phyloP scores from a whole-genome alignment of 176 grass and related monocot genomes.

The Oryza coarctata region DNA sequence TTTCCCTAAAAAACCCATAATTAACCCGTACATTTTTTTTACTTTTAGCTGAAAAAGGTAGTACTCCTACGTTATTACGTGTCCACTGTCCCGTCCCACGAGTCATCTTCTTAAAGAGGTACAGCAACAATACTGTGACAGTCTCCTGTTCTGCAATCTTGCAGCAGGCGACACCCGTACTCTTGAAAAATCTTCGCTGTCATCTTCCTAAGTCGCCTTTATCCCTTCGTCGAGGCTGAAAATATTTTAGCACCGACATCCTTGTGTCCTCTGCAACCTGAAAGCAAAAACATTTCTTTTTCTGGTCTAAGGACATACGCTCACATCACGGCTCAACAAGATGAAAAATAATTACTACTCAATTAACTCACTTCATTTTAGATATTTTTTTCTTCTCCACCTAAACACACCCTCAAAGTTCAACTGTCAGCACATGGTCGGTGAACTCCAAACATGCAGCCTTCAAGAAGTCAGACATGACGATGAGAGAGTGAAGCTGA shows the following conservation, averaged over 20 bases:
- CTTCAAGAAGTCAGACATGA: background rate
- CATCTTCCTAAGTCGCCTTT: too few relatives aligned
- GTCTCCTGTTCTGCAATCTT: background rate
- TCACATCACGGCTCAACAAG: too few relatives aligned
- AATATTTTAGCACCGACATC: background rate
- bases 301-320: too few relatives aligned
- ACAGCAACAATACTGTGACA: background rate
- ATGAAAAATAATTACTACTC: too few relatives aligned
- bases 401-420: too few relatives aligned
- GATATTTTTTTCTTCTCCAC: too few relatives aligned
- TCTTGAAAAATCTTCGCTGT: background rate
- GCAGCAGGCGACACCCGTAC: background rate
- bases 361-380: too few relatives aligned
- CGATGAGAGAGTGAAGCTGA: background rate
- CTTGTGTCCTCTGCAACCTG: background rate
- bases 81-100: background rate
- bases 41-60: too few relatives aligned
- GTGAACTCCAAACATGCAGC: background rate
- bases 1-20: too few relatives aligned
- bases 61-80: background rate
- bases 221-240: background rate
- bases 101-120: background rate
- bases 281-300: background rate
- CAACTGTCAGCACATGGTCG: background rate
- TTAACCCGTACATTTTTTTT: too few relatives aligned